Conservation (phyloP, 257 asterid genomes). For the Solanum medicagineum region DNA sequence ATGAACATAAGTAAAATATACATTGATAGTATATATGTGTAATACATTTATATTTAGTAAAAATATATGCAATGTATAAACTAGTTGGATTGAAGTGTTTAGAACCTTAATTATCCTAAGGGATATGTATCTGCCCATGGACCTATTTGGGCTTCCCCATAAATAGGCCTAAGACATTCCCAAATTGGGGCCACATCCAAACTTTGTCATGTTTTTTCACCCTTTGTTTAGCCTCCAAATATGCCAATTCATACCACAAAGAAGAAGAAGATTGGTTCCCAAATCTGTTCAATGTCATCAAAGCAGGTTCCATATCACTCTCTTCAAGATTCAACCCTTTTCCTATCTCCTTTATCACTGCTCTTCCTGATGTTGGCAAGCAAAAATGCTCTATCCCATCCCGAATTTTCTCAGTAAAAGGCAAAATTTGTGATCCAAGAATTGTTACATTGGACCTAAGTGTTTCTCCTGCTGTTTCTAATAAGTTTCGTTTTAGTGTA, state of each 20-base stretch:
- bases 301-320: constrained; percentile 22
- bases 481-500: constrained; percentile 37
- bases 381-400: constrained; percentile 66
- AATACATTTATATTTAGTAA: too few species aligned
- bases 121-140: constrained; percentile 46
- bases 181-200: constrained; percentile 67
- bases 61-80: too few species aligned
- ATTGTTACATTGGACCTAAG: constrained; percentile 37
- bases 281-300: constrained; percentile 57
- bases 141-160: constrained; percentile 31
- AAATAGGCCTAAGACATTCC: constrained; percentile 46
- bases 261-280: constrained; percentile 54
- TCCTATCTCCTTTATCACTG: constrained; percentile 49
- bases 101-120: neutral
- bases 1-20: too few species aligned
- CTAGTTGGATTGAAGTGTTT: neutral
- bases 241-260: constrained; percentile 56
- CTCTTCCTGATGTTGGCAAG: constrained; percentile 62
- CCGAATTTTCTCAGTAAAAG: constrained; percentile 35
- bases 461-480: constrained; percentile 65
- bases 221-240: constrained; percentile 58
- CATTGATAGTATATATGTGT: too few species aligned
- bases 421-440: constrained; percentile 49
- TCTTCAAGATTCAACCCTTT: constrained; percentile 21
- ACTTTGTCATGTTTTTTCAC: constrained; percentile 52